Base-by-base conservation (phyloP, 2,329 filamentous ascomycete species). In the Aspergillus puulaauensis region DNA sequence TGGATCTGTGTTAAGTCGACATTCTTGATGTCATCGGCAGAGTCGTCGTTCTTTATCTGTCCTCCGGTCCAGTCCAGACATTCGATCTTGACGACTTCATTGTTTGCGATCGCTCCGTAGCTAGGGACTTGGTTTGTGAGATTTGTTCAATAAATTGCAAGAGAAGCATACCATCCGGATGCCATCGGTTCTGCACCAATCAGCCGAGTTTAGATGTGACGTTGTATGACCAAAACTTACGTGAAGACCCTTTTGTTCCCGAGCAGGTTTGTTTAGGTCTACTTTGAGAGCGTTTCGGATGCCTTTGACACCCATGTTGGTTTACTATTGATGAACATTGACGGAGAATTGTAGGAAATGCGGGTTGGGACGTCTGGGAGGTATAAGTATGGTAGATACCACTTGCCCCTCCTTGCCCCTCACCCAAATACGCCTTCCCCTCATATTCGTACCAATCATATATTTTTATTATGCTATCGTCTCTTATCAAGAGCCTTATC, bases 71-170 rank as follows among this genome's bases (percentile, higher is more conserved):
- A 96, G 77, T 96, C 91, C 7, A 95, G 80, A 68, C 93, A 96
- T 80, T 96, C 91, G 64, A 96, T 96, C 76, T 96, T 96, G 64
- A 96, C 92, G 0, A 90, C 90, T 76, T 96, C 93, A 31, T 88
- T 88, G 68, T 93, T 87, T 66, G 89, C 87, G 68, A 97, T 91
- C 1, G 83, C 86, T 33, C 82, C 89, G 51, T 82, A 83, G 56
- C 83, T 85, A 0, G 93, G 93, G 52, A 96, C 90, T 95, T 60
- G 43, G 15, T 40, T 37, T 33, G 23, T 44, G 9, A 27, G 9
- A 9, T 52, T 9, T 12, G 9, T 37, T 15, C 35, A 12, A 19
- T 33, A 33, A 14, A 33, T n/a, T 8, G 24, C 19, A 12, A 39
- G n/a, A 17, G 9, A 19, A 12, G 69, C 81, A 52, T 81, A 92